Evolutionary conservation across 345 rosid genomes (phyloP).

Genomic region (Gossypium australe): DNA sequence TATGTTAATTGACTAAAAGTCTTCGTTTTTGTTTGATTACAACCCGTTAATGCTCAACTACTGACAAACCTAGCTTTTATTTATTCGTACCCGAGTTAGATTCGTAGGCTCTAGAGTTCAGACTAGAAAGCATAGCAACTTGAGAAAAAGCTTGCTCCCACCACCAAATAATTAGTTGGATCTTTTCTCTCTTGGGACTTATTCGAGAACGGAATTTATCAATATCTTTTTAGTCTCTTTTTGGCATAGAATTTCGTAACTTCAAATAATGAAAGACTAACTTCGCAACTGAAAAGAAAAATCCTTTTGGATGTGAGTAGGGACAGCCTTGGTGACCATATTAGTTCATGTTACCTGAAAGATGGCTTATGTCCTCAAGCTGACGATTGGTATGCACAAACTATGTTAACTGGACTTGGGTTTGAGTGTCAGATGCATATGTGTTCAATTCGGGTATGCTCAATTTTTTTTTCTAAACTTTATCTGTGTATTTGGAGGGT

Average conservation of each 20-base stretch:
- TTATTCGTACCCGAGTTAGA: constrained; percentile 16
- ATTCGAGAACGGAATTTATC: background rate
- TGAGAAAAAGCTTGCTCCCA: background rate
- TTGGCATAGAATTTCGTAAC: background rate
- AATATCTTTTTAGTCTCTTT: background rate
- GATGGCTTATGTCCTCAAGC: background rate
- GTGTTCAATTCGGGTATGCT: background rate
- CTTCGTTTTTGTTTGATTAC: background rate
- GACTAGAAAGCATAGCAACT: background rate
- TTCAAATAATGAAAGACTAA: background rate
- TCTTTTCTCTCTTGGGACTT: background rate
- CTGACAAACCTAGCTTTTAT: background rate
- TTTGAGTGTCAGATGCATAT: background rate
- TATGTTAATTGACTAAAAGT: background rate
- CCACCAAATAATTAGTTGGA: background rate
- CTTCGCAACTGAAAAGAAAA: background rate
- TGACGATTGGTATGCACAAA: background rate
- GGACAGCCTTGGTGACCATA: background rate
- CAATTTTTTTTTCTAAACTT: no score
- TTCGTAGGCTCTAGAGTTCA: constrained; percentile 9
- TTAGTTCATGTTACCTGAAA: no score
- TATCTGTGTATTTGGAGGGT: no score
- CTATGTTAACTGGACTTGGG: background rate
- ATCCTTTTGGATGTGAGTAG: background rate
- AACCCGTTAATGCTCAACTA: background rate